Conservation (phyloP, 768 basidiomycete species). For the Xerocomellus intermedius region DNA sequence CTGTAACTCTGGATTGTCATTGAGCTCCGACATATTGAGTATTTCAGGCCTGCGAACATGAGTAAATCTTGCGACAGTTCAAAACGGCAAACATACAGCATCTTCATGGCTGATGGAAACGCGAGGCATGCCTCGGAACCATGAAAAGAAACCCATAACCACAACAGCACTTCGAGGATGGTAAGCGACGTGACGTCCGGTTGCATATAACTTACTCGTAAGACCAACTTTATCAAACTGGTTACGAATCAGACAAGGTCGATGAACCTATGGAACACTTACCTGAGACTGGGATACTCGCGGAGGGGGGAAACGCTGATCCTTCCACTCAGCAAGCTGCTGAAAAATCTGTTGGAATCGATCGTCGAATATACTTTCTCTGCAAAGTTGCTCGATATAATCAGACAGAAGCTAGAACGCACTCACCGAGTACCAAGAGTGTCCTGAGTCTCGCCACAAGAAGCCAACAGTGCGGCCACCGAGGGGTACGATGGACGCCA, state of each 20-base stretch:
- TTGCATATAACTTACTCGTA: conserved; percentile 51
- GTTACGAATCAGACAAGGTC: conserved; percentile 14
- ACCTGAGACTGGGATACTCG: conserved; percentile 81
- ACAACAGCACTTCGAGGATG: conserved; percentile 59
- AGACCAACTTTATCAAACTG: conserved; percentile 88
- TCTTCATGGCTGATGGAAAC: conserved; percentile 72
- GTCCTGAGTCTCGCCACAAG: conserved; percentile 52
- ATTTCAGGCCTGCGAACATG: conserved; percentile 68
- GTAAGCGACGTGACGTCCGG: conserved; percentile 12
- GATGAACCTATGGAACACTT: conserved; percentile 11
- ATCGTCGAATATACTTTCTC: conserved; percentile 54
- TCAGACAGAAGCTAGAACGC: background rate
- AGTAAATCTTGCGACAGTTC: background rate
- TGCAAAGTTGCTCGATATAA: conserved; percentile 25
- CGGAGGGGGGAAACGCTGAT: conserved; percentile 79
- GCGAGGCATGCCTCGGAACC: conserved; percentile 70
- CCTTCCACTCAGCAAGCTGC: conserved; percentile 66
- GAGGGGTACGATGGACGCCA: conserved; percentile 71
- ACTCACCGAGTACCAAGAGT: conserved; percentile 60
- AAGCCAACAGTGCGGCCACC: conserved; percentile 49
- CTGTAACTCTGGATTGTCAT: conserved; percentile 81
- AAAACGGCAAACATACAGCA: conserved; percentile 57
- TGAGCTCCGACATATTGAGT: conserved; percentile 86
- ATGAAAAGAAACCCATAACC: conserved; percentile 78
- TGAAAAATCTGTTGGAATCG: conserved; percentile 55